phyloP scores from a whole-genome alignment of 805 yeast species.

The Yueomyces sp. region DNA sequence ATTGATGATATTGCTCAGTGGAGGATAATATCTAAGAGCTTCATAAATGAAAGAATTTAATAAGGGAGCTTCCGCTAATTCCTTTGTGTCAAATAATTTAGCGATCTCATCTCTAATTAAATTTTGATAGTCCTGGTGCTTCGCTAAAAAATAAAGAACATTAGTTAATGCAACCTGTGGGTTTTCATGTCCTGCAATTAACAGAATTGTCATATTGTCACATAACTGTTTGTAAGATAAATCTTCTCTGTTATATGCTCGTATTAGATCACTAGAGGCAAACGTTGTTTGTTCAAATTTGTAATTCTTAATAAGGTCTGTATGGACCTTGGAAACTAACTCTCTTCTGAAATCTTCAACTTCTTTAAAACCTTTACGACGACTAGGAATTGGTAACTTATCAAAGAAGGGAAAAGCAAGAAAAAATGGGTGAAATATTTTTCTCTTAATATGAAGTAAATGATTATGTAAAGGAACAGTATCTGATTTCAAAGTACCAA shows the following conservation, averaged over 20 bases:
- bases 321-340: conserved; percentile 25
- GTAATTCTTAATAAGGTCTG: conserved; percentile 18
- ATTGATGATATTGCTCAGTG: conserved; percentile 43
- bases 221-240: conserved; percentile 34
- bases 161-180: conserved; percentile 41
- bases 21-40: conserved; percentile 40
- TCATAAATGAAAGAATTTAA: conserved; percentile 53
- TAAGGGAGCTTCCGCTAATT: conserved; percentile 41
- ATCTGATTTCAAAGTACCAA: conserved; percentile 25
- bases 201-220: conserved; percentile 40
- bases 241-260: conserved; percentile 25
- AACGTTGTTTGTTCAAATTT: conserved; percentile 23
- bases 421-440: conserved; percentile 41
- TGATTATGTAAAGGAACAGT: conserved; percentile 26
- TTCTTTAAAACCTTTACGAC: conserved; percentile 30
- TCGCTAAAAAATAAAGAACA: conserved; percentile 33
- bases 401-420: conserved; percentile 46
- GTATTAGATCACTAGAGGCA: conserved; percentile 30
- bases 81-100: conserved; percentile 17
- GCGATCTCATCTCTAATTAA: conserved; percentile 34
- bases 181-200: conserved; percentile 54
- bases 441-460: conserved; percentile 33
- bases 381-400: conserved; percentile 32
- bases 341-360: conserved; percentile 30
- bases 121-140: conserved; percentile 31